Evolutionary conservation across 768 basidiomycete genomes (phyloP).

Genomic region (Phylloporus arenicola): DNA sequence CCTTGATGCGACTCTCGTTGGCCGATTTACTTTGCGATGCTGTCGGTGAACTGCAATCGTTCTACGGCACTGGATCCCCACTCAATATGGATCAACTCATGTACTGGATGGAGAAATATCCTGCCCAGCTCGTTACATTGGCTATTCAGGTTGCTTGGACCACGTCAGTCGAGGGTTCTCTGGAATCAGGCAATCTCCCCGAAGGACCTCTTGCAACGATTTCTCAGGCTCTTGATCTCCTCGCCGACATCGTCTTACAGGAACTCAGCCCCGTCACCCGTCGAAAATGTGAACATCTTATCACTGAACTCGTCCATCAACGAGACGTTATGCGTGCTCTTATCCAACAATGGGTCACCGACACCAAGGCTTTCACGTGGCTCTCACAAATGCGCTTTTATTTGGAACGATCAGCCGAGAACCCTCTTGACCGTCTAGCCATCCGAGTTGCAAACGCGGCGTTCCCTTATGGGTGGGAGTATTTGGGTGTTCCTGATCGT

Average conservation of each 20-base stretch:
- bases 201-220: conserved; percentile 69
- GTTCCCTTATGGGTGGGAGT: conserved; percentile 99
- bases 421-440: conserved; percentile 73
- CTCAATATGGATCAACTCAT: conserved; percentile 69
- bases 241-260: conserved; percentile 94
- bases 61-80: conserved; percentile 64
- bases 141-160: conserved; percentile 97
- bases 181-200: conserved; percentile 53
- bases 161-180: conserved; percentile 63
- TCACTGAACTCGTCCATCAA: conserved; percentile 98
- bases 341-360: conserved; percentile 55
- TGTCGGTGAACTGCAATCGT: conserved; percentile 70
- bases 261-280: conserved; percentile 89
- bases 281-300: conserved; percentile 96
- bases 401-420: conserved; percentile 62
- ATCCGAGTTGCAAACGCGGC: conserved; percentile 86
- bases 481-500: conserved; percentile 93
- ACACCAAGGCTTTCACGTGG: conserved; percentile 82
- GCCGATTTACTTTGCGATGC: conserved; percentile 77
- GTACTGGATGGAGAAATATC: conserved; percentile 89
- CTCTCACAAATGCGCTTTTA: conserved; percentile 99
- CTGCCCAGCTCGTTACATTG: conserved; percentile 94
- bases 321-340: conserved; percentile 88
- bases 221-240: conserved; percentile 78
- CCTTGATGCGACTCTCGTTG: conserved; percentile 87